Percentiles rank a stretch among this genome's conserved stretches.
phyloP scores from a whole-genome alignment of 2,329 filamentous ascomycete species.

The Ophiostoma angusticollis region DNA sequence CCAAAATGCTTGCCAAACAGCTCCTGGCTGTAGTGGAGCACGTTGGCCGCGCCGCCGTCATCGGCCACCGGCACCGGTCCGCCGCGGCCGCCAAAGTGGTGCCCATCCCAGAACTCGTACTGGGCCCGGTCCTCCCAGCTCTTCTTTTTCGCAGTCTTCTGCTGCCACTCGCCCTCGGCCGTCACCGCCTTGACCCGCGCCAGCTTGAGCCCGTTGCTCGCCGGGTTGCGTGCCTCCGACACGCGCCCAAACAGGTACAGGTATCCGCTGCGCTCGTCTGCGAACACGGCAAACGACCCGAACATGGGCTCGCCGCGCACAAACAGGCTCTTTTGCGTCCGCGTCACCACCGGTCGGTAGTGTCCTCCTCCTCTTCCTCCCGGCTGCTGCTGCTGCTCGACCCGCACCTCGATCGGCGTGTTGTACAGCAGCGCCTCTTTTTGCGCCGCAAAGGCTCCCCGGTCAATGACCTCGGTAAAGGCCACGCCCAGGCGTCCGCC shows the following conservation, averaged over 20 bases:
- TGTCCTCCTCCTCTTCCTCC: no score
- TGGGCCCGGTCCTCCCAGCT: slow-evolving; percentile 7
- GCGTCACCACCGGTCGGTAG: slow-evolving; percentile 3
- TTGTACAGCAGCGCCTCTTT: slow-evolving; percentile 11
- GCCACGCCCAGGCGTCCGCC: slow-evolving; percentile 4
- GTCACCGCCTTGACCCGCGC: slow-evolving; percentile 10
- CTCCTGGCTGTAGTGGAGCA: slow-evolving; percentile 9
- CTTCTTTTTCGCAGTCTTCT: no score
- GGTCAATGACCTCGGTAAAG: slow-evolving; percentile 13
- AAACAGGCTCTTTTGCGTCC: slow-evolving; percentile 8
- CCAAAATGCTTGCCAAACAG: slow-evolving; percentile 14
- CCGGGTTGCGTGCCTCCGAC: slow-evolving; percentile 4
- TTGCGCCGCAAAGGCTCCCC: slow-evolving; percentile 5
- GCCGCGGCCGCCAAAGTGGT: slow-evolving; percentile 5
- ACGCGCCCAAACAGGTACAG: slow-evolving; percentile 14
- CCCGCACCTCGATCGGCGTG: slow-evolving; percentile 9
- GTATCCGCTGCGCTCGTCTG: slow-evolving; percentile 4
- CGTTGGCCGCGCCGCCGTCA: slow-evolving; percentile 11
- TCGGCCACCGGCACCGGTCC: slow-evolving; percentile 7
- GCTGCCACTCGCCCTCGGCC: no score
- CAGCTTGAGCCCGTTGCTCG: slow-evolving; percentile 14
- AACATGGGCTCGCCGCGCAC: slow-evolving; percentile 8
- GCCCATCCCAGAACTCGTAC: slow-evolving; percentile 13
- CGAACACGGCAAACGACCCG: slow-evolving; percentile 10
- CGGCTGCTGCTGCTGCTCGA: slow-evolving; percentile 3